Conservation (phyloP, 495 filamentous ascomycete genomes). For the Penicillium canariense region DNA sequence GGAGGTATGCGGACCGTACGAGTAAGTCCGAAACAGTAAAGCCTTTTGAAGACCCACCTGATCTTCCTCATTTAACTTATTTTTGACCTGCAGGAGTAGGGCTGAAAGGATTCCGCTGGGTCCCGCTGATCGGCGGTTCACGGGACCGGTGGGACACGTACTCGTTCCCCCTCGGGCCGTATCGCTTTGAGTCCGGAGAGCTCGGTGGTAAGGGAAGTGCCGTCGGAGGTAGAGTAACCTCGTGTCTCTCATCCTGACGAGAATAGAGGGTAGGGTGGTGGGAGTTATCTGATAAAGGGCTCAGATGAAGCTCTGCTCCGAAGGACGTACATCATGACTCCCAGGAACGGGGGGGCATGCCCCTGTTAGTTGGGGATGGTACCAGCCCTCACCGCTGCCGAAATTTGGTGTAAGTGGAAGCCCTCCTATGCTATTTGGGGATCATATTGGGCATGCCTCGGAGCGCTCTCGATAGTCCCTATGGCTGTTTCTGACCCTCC, state of each 20-base stretch:
- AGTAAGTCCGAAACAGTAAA: constrained; percentile 1
- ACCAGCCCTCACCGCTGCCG: neutral
- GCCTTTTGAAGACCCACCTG: neutral
- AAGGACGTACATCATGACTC: neutral
- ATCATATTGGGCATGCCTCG: constrained; percentile 1
- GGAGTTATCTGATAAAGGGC: neutral
- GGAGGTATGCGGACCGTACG: neutral
- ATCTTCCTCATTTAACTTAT: constrained; percentile 8
- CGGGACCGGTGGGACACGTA: constrained; percentile 22
- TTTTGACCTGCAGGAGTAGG: constrained; percentile 16
- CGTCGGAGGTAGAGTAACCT: neutral
- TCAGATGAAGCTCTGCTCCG: neutral
- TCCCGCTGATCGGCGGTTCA: constrained; percentile 19
- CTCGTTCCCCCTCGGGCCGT: constrained; percentile 1
- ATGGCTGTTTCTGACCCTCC: neutral
- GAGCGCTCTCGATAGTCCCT: neutral
- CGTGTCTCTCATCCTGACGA: neutral
- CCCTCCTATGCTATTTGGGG: neutral
- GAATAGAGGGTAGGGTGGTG: neutral
- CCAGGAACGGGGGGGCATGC: neutral
- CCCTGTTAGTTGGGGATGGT: neutral
- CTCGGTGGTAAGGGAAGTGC: neutral
- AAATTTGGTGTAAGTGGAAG: neutral
- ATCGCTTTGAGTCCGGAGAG: neutral
- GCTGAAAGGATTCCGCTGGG: constrained; percentile 19